These are phyloP conservation scores for Hyphodiscus sp. DNA, from an alignment of 2,329 filamentous ascomycete species.

Conservation along the genomic window DNA sequence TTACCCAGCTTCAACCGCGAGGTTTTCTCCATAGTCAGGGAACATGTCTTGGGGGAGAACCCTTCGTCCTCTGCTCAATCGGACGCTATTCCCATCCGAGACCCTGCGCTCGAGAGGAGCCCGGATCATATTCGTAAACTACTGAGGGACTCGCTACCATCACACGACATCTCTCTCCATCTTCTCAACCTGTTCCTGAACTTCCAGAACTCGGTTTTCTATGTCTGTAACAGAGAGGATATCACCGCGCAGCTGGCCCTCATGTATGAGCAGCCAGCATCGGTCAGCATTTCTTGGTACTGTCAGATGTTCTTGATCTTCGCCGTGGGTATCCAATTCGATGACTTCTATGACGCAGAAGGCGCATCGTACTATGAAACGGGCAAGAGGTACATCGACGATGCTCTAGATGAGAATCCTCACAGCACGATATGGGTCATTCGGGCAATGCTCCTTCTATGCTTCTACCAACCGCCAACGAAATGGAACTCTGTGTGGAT, in stretches of 20 bases:
- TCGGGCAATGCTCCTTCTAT: slow-evolving; percentile 14
- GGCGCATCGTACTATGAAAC: slow-evolving; percentile 9
- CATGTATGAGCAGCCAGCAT: slow-evolving; percentile 9
- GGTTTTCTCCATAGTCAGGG: slow-evolving; percentile 5
- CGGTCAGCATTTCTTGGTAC: slow-evolving; percentile 13
- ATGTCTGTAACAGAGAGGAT: slow-evolving; percentile 10
- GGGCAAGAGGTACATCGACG: slow-evolving; percentile 12
- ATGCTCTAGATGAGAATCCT: slow-evolving; percentile 13
- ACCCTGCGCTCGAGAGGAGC: slow-evolving; percentile 7
- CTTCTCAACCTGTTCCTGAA: slow-evolving; percentile 12
- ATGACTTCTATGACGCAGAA: slow-evolving; percentile 12
- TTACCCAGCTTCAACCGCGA: slow-evolving; percentile 8
- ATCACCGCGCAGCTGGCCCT: slow-evolving; percentile 6
- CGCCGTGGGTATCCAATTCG: slow-evolving; percentile 12
- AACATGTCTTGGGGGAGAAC: slow-evolving; percentile 2
- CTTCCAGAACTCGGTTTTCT: slow-evolving; percentile 13
- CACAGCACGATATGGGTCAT: slow-evolving; percentile 15
- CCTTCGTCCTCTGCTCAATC: slow-evolving; percentile 1
- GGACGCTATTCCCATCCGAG: slow-evolving; percentile 4
- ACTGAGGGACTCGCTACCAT: slow-evolving; percentile 10
- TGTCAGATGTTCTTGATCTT: slow-evolving; percentile 17
- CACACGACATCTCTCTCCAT: slow-evolving; percentile 8
- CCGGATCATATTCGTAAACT: slow-evolving; percentile 12
- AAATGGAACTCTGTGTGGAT: slow-evolving; percentile 12
- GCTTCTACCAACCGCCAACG: slow-evolving; percentile 10